Percentiles rank a stretch among this genome's conserved stretches.
Evolutionary conservation across 345 rosid species (phyloP).

Genomic region (Luvunga scandens): DNA sequence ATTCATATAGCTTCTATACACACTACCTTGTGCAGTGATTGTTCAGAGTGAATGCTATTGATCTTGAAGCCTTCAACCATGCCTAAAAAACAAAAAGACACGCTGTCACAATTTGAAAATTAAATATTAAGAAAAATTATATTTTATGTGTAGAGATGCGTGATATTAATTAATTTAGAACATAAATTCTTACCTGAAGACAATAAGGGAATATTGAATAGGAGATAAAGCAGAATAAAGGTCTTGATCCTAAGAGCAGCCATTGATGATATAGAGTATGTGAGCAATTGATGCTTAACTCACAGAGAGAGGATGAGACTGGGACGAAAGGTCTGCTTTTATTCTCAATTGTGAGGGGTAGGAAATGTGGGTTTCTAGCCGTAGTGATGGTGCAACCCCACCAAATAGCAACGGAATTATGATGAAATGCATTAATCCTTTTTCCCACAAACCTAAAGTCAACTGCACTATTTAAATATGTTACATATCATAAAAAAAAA

Average conservation of each 20-base stretch:
- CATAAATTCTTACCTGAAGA: constrained; percentile 28
- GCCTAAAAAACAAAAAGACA: constrained; percentile 18
- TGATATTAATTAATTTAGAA: too few species aligned
- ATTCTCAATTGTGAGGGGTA: constrained; percentile 11
- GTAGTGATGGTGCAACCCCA: constrained; percentile 36
- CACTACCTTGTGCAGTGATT: constrained; percentile 31
- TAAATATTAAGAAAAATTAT: too few species aligned
- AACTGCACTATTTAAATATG: constrained; percentile 25
- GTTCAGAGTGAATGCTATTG: constrained; percentile 21
- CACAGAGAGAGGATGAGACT: constrained; percentile 14
- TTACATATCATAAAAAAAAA: neutral
- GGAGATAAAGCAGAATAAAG: constrained; percentile 36
- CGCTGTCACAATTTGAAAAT: neutral
- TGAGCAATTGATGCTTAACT: neutral
- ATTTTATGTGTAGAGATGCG: too few species aligned
- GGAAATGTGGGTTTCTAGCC: constrained; percentile 22
- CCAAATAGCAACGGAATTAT: constrained; percentile 44
- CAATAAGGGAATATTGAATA: constrained; percentile 25
- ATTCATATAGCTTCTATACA: neutral
- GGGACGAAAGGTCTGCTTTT: constrained; percentile 25
- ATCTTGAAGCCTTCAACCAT: constrained; percentile 36
- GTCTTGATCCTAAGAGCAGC: constrained; percentile 32
- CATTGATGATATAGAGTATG: constrained; percentile 31
- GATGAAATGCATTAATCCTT: constrained; percentile 33
- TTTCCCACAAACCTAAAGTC: constrained; percentile 36